A percentile compares a stretch with the other conserved stretches of the same genome.
These are phyloP conservation scores for Malassezia restricta DNA, from an alignment of 1,284 basidiomycete species.

Conservation along the genomic window DNA sequence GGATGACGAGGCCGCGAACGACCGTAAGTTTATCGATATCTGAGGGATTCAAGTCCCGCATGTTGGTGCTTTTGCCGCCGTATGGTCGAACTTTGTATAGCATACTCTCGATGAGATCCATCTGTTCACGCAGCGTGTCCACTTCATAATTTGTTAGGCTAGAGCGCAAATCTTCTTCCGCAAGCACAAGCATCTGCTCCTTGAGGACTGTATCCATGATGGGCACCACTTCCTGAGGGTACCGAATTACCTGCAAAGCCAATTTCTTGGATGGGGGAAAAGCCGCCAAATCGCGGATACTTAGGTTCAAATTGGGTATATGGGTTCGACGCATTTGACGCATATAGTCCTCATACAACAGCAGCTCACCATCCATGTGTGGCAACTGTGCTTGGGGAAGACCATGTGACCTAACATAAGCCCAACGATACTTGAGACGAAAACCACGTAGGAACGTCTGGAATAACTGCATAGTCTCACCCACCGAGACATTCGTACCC, in stretches of 20 bases:
- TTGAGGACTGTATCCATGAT: constrained; percentile 92
- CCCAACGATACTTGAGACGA: constrained; percentile 79
- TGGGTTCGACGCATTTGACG: constrained; percentile 70
- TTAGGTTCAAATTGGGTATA: constrained; percentile 82
- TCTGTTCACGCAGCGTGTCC: constrained; percentile 52
- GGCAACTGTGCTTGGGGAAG: constrained; percentile 33
- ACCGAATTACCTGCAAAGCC: constrained; percentile 57
- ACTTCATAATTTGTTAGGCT: constrained; percentile 59
- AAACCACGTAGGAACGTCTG: constrained; percentile 78
- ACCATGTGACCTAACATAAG: constrained; percentile 60
- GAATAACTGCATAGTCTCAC: constrained; percentile 81
- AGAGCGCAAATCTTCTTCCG: constrained; percentile 59
- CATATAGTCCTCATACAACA: constrained; percentile 69
- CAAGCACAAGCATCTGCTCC: constrained; percentile 52
- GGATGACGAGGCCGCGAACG: constrained; percentile 91
- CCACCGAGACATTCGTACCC: constrained; percentile 86
- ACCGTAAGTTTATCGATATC: constrained; percentile 60
- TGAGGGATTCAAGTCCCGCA: constrained; percentile 42
- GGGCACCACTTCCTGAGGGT: constrained; percentile 90
- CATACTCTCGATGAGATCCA: constrained; percentile 47
- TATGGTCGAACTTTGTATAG: constrained; percentile 88
- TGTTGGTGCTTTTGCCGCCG: constrained; percentile 56
- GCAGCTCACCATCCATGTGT: constrained; percentile 36
- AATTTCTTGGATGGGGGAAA: constrained; percentile 76
- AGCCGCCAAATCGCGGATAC: constrained; percentile 73